A percentile compares a stretch with the other conserved stretches of the same genome.
These are phyloP conservation scores for Blastocladiella emersonii DNA, from an alignment of 371 early-diverging fungal genomes.

Conservation along the genomic window DNA sequence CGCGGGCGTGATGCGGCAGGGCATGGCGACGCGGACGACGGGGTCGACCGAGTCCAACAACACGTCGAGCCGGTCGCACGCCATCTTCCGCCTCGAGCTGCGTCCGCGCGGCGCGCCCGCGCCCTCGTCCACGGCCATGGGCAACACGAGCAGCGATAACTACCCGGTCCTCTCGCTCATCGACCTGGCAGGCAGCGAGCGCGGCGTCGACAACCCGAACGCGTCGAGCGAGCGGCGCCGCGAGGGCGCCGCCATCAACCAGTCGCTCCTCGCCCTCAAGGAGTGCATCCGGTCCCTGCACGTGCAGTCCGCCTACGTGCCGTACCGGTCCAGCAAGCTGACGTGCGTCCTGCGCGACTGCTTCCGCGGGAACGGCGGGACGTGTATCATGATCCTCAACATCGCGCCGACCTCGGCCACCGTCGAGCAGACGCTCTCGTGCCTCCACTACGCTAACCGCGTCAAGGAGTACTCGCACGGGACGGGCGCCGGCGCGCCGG, in stretches of 20 bases:
- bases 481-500: neutral
- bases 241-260: conserved; percentile 41
- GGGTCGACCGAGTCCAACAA: conserved; percentile 30
- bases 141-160: no score
- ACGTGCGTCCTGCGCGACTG: conserved; percentile 26
- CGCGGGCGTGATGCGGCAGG: conserved; percentile 17
- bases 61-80: conserved; percentile 32
- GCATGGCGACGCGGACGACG: conserved; percentile 16
- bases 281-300: conserved; percentile 41
- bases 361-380: conserved; percentile 6
- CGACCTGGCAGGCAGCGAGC: conserved; percentile 42
- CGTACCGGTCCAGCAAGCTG: conserved; percentile 23
- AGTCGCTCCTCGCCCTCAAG: conserved; percentile 34
- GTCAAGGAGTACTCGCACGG: conserved; percentile 18
- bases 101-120: conserved; percentile 1
- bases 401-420: conserved; percentile 21
- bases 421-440: conserved; percentile 41
- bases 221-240: conserved; percentile 10
- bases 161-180: conserved; percentile 26
- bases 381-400: conserved; percentile 33
- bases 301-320: conserved; percentile 14
- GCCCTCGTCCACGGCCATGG: no score
- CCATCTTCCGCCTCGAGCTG: conserved; percentile 25
- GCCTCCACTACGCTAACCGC: conserved; percentile 37
- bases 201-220: conserved; percentile 21